Percentiles rank a stretch among this genome's conserved stretches.
Evolutionary conservation across 2,329 filamentous ascomycete species (phyloP).

Genomic region (Penicillium vulpinum): DNA sequence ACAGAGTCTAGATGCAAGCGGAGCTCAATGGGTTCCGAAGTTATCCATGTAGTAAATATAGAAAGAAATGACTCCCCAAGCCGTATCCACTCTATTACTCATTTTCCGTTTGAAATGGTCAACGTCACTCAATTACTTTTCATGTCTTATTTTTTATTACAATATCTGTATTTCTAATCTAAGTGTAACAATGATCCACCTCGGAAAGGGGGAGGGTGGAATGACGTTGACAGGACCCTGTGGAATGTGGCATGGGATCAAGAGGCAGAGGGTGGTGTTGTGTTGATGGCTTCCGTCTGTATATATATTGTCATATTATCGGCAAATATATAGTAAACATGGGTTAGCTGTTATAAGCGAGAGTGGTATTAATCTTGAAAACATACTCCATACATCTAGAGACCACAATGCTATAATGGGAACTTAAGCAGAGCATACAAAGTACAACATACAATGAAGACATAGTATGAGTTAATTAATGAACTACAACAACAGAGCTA

Average conservation of each 20-base stretch:
- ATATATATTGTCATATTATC: background rate
- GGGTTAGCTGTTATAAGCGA: background rate
- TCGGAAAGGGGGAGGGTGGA: background rate
- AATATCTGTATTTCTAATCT: background rate
- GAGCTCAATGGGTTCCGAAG: background rate
- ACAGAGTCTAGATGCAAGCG: constrained; percentile 7
- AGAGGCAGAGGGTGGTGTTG: background rate
- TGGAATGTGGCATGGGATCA: constrained; percentile 4
- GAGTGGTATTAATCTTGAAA: too few species aligned
- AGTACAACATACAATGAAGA: background rate
- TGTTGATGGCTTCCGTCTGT: background rate
- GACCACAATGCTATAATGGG: background rate
- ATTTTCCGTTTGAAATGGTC: background rate
- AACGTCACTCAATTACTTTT: constrained; percentile 4
- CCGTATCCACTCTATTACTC: constrained; percentile 10
- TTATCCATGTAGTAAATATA: constrained; percentile 6
- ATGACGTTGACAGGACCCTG: constrained; percentile 4
- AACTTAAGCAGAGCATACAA: background rate
- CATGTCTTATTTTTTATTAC: background rate
- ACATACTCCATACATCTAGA: too few species aligned
- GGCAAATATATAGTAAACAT: background rate
- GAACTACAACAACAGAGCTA: background rate
- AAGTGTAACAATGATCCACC: constrained; percentile 4
- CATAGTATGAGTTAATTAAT: background rate
- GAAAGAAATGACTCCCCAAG: constrained; percentile 1